Base-by-base conservation (phyloP, 148 eudicot genomes). In the Cornus florida region DNA sequence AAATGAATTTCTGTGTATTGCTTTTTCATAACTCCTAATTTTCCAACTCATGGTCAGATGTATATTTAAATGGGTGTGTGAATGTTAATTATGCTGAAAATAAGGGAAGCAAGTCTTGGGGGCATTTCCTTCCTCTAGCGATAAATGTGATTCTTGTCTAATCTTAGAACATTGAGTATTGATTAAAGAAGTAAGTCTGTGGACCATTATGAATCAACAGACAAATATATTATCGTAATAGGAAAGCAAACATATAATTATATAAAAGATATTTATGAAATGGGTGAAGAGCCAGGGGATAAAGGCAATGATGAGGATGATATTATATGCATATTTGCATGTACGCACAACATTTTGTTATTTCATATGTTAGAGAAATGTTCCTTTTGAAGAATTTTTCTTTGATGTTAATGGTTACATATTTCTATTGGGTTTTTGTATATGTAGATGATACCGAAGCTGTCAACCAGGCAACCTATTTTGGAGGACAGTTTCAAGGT, bases 371-470 rank as follows among this genome's bases (percentile, higher is more conserved):
- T 53, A 53, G 59, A 11, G 2, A 16, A 53, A 53, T 35, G 38
- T 35, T 35, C 38, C 38, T 35, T 35, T 35, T 35, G 38, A 35
- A 1, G 3, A 35, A 2, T 11, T 11, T 53, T 53, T 14, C 19
- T 11, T 53, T 17, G 59, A 53, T 53, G 19, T 11, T 53, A 53
- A 3, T 12, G 59, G 17, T 53, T 12, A 14, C 59, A 28, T 16
- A 53, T 53, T 11, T 53, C 7, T 11, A 14, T 53, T 53, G 59
- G 53, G 17, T 12, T 53, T 53, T 2, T 46, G 57, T 84, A 43
- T 35, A 43, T 35, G 60, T 75, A 95, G 98, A 83, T 95, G 76
- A 82, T 95, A 77, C 93, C 87, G 65, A 91, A 91, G 85, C 86
- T 92, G 46, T 95, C 95, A 12, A 90, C 95, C 22, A 88, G 88